phyloP scores from a whole-genome alignment of 257 asterid genomes.

The Solanum dulcamara region DNA sequence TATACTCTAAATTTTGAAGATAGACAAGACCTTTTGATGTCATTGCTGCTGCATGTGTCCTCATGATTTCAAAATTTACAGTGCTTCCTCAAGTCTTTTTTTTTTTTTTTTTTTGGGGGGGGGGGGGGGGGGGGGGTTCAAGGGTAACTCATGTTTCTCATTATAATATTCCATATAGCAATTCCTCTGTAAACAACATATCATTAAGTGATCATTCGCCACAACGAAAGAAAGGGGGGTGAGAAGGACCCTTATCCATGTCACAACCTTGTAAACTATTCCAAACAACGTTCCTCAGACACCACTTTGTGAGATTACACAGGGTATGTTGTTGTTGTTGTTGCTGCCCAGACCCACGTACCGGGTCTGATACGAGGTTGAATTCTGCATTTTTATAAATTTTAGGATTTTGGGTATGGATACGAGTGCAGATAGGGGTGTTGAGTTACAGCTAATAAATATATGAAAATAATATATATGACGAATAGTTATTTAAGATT shows the following conservation, averaged over 20 bases:
- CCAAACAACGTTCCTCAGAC: neutral
- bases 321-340: too few relatives aligned
- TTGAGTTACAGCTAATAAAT: neutral
- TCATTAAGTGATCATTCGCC: neutral
- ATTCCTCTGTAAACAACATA: too few relatives aligned
- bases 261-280: neutral
- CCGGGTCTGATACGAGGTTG: neutral
- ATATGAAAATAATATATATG: neutral
- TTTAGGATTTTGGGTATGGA: neutral
- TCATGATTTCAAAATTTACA: too few relatives aligned
- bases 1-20: neutral
- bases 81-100: too few relatives aligned
- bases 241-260: neutral
- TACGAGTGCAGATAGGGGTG: neutral
- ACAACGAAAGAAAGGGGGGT: neutral
- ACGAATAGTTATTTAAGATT: neutral
- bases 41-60: too few relatives aligned
- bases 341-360: neutral
- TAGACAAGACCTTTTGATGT: neutral
- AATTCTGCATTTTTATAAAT: neutral
- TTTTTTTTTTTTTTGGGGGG: too few relatives aligned
- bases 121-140: too few relatives aligned
- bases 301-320: too few relatives aligned
- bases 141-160: too few relatives aligned
- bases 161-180: too few relatives aligned